A percentile compares a stretch with the other conserved stretches of the same genome.
phyloP scores from a whole-genome alignment of 495 filamentous ascomycete species.

The Penicillium arizonense region DNA sequence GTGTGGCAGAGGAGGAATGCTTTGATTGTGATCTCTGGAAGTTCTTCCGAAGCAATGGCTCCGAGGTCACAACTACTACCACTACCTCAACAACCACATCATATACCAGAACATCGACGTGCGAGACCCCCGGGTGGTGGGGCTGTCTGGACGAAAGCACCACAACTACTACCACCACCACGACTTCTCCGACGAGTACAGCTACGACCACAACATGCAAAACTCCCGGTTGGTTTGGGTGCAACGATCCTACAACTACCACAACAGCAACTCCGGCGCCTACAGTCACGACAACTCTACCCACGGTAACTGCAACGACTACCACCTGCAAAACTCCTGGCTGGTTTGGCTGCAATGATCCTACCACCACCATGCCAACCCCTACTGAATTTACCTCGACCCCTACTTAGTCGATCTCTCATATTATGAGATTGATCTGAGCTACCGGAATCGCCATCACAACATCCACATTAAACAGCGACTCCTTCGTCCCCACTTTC shows the following conservation, averaged over 20 bases:
- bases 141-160: conserved; percentile 59
- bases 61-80: conserved; percentile 67
- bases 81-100: conserved; percentile 53
- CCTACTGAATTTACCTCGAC: neutral
- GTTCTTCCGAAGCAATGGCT: conserved; percentile 86
- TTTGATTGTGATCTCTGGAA: conserved; percentile 92
- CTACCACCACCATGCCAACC: conserved; percentile 41
- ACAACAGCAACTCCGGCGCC: conserved; percentile 21
- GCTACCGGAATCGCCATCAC: neutral
- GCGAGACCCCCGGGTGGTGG: conserved; percentile 80
- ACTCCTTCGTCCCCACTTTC: neutral
- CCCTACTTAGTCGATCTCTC: neutral
- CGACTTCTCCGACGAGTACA: conserved; percentile 52
- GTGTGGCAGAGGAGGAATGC: conserved; percentile 72
- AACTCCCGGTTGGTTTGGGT: conserved; percentile 70
- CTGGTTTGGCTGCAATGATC: conserved; percentile 68
- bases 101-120: conserved; percentile 74
- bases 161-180: conserved; percentile 52
- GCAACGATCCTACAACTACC: conserved; percentile 42
- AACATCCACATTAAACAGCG: neutral
- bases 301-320: conserved; percentile 20
- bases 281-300: conserved; percentile 21
- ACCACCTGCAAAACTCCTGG: conserved; percentile 61
- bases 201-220: conserved; percentile 80
- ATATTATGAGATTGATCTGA: neutral